Percentiles rank a stretch among this genome's conserved stretches.
Conservation (phyloP, 2,329 filamentous ascomycete genomes). For the Calonectria pauciramosa region DNA sequence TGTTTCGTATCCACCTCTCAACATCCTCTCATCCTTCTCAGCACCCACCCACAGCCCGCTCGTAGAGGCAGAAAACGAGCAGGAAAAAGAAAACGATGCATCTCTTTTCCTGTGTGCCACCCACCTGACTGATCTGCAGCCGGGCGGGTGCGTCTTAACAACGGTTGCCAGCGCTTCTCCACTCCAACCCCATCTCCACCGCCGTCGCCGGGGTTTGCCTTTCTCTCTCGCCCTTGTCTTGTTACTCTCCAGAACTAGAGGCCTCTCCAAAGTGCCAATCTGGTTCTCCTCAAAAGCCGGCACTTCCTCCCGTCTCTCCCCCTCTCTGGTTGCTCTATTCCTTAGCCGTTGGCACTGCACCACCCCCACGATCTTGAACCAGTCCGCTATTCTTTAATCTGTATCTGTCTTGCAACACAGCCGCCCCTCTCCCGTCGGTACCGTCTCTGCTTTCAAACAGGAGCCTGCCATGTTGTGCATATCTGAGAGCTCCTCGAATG, state of each 20-base stretch:
- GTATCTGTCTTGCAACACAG: not conserved
- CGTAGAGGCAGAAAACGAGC: conserved; percentile 21
- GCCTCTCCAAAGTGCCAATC: conserved; percentile 2
- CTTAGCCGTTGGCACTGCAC: not conserved
- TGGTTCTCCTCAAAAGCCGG: conserved; percentile 2
- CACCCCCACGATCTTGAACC: too few species aligned
- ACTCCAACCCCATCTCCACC: conserved; percentile 36
- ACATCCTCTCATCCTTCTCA: conserved; percentile 17
- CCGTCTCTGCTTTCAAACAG: not conserved
- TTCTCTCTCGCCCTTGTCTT: conserved; percentile 17
- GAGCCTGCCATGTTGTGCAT: conserved; percentile 21
- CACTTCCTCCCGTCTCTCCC: not conserved
- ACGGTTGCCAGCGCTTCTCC: conserved; percentile 40
- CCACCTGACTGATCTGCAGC: conserved; percentile 43
- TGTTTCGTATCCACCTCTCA: conserved; percentile 27
- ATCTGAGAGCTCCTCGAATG: conserved; percentile 29
- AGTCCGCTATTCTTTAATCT: not conserved
- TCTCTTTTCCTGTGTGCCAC: conserved; percentile 41
- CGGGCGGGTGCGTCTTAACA: conserved; percentile 38
- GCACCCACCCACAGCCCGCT: conserved; percentile 29
- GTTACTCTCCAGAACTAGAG: conserved; percentile 23
- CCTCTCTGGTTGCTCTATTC: not conserved
- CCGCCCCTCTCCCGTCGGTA: not conserved
- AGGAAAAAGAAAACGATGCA: conserved; percentile 35
- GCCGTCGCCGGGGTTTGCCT: conserved; percentile 25